phyloP scores from a whole-genome alignment of 441 rosid genomes.

The Populus tomentosa region DNA sequence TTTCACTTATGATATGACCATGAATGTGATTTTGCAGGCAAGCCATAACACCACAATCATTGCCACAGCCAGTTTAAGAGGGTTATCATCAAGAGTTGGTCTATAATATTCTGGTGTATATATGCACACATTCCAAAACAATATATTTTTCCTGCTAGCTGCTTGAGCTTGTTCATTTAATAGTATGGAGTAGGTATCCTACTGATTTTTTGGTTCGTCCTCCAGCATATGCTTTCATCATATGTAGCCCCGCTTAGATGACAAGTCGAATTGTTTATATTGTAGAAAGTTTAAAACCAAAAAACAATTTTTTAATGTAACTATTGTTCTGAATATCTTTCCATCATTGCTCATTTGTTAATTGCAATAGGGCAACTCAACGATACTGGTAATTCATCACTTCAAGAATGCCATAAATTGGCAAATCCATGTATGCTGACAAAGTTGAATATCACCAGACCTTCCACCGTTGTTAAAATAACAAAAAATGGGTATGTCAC shows the following conservation, averaged over 20 bases:
- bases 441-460: too few species aligned
- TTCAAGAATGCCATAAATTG: too few species aligned
- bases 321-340: neutral
- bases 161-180: slow-evolving; percentile 7
- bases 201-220: slow-evolving; percentile 3
- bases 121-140: slow-evolving; percentile 9
- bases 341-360: neutral
- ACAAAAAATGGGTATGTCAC: neutral
- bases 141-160: neutral
- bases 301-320: too few species aligned
- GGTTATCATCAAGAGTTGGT: neutral
- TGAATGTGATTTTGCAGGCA: slow-evolving; percentile 24
- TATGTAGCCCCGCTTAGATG: neutral
- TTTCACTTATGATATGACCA: neutral
- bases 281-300: neutral
- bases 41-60: slow-evolving; percentile 13
- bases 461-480: too few species aligned
- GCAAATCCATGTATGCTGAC: too few species aligned
- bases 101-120: slow-evolving; percentile 4
- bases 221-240: slow-evolving; percentile 1
- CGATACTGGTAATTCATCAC: neutral
- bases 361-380: neutral
- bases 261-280: neutral
- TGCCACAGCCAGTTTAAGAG: neutral
- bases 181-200: slow-evolving; percentile 1